These are phyloP conservation scores for Prinsepia uniflora DNA, from an alignment of 306 rosid genomes.

Conservation along the genomic window DNA sequence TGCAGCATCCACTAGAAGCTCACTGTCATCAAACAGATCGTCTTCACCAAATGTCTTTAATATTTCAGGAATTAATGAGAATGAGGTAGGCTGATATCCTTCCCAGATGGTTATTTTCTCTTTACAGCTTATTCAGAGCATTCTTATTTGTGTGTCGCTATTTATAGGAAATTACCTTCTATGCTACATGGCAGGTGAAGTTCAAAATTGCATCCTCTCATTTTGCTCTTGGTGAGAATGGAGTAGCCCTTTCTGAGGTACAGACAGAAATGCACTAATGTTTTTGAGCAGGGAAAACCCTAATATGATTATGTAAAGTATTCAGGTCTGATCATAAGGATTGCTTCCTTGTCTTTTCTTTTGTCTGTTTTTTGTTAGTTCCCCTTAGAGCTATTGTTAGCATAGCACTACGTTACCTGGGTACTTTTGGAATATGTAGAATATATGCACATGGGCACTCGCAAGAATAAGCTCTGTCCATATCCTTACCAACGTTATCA, in stretches of 20 bases:
- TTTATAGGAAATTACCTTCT: not conserved
- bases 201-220: slow-evolving; percentile 90
- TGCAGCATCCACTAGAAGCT: slow-evolving; percentile 52
- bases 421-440: not conserved
- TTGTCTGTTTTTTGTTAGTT: slow-evolving; percentile 21
- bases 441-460: not conserved
- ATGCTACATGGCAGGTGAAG: slow-evolving; percentile 59
- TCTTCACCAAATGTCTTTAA: slow-evolving; percentile 86
- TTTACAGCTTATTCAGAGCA: slow-evolving; percentile 19
- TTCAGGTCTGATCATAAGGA: not conserved
- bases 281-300: not conserved
- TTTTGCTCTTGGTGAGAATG: slow-evolving; percentile 62
- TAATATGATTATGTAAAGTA: not conserved
- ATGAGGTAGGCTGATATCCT: slow-evolving; percentile 59
- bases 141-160: slow-evolving; percentile 17
- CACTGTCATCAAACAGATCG: slow-evolving; percentile 69
- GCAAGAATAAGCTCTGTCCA: not conserved
- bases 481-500: not conserved
- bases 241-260: slow-evolving; percentile 91
- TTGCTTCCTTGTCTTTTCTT: slow-evolving; percentile 13
- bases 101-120: not conserved
- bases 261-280: not conserved
- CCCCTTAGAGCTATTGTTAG: not conserved
- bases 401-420: not conserved
- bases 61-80: slow-evolving; percentile 69